These are phyloP conservation scores for Cytospora paraplurivora DNA, from an alignment of 2,329 filamentous ascomycete species.

Conservation along the genomic window DNA sequence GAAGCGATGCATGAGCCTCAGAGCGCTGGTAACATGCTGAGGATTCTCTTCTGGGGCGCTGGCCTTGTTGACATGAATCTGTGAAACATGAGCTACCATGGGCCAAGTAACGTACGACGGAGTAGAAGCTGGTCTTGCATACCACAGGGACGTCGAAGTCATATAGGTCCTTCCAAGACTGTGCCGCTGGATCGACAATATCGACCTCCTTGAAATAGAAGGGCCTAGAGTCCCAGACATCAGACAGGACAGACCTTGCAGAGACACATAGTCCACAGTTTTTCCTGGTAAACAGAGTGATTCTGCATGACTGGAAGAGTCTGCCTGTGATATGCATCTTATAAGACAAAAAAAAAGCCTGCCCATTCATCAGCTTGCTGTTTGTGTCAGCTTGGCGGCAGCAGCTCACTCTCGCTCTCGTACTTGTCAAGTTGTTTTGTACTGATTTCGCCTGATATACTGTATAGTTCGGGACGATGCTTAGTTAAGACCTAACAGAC, in stretches of 20 bases:
- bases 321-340: slow-evolving; percentile 55
- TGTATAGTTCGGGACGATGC: neutral
- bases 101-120: neutral
- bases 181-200: slow-evolving; percentile 63
- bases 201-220: slow-evolving; percentile 72
- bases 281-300: slow-evolving; percentile 74
- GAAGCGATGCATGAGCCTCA: slow-evolving; percentile 80
- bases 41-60: slow-evolving; percentile 53
- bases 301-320: slow-evolving; percentile 59
- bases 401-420: neutral
- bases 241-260: slow-evolving; percentile 67
- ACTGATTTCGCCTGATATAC: neutral
- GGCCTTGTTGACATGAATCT: slow-evolving; percentile 66
- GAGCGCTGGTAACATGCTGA: slow-evolving; percentile 57
- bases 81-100: neutral
- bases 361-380: neutral
- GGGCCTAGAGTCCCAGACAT: slow-evolving; percentile 66
- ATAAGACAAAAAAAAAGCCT: neutral
- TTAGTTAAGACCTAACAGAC: neutral
- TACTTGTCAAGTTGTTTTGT: neutral
- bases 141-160: slow-evolving; percentile 84
- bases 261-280: slow-evolving; percentile 72
- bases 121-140: slow-evolving; percentile 35
- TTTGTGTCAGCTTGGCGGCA: too few relatives aligned
- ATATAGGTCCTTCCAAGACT: slow-evolving; percentile 71